These are phyloP conservation scores for Stemphylium vesicarium DNA, from an alignment of 2,329 filamentous ascomycete genomes.

Conservation along the genomic window DNA sequence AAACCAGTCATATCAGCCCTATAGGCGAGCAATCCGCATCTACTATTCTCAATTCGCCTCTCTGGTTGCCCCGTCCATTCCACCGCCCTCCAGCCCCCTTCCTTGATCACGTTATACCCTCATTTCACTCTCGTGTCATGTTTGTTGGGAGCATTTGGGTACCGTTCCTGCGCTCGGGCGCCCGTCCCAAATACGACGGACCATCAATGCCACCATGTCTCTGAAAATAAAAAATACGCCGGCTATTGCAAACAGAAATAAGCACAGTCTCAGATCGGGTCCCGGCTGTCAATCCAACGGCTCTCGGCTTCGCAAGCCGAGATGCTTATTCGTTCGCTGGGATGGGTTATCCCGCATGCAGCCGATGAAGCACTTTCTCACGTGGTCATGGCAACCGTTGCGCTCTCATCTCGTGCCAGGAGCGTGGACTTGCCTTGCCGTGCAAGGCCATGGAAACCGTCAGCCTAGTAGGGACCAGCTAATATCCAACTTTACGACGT, in stretches of 20 bases:
- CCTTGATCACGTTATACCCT: too few relatives aligned
- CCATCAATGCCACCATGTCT: background rate
- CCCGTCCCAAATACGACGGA: background rate
- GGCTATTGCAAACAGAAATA: background rate
- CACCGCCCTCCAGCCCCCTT: too few relatives aligned
- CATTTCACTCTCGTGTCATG: too few relatives aligned
- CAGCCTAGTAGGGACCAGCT: background rate
- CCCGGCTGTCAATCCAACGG: background rate
- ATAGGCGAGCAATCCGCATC: too few relatives aligned
- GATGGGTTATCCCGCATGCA: background rate
- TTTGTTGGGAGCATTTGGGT: background rate
- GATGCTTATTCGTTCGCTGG: background rate
- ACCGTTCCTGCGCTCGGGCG: background rate
- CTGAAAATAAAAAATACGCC: background rate
- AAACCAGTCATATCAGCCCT: background rate
- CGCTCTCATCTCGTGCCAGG: background rate
- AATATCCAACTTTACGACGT: too few relatives aligned
- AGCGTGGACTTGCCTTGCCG: too few relatives aligned
- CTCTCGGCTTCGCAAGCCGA: background rate
- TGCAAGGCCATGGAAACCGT: too few relatives aligned
- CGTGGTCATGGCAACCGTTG: background rate
- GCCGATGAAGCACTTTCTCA: conserved; percentile 7
- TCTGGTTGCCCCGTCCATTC: too few relatives aligned
- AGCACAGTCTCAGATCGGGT: background rate
- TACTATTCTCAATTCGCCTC: too few relatives aligned